Evolutionary conservation across 805 yeast species (phyloP).

Genomic region (Yueomyces sp.): DNA sequence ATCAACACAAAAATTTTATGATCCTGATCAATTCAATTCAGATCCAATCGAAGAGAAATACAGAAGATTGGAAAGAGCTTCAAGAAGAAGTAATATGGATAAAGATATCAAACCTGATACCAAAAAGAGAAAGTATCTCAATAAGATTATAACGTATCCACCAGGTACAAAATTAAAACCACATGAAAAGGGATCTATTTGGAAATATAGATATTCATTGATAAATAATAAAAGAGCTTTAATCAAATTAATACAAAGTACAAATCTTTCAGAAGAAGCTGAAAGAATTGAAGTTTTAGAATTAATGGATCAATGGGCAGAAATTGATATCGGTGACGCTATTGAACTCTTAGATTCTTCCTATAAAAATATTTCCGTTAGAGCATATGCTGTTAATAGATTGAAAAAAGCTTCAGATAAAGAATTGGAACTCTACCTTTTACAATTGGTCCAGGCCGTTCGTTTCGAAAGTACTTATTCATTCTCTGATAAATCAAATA

Average conservation of each 20-base stretch:
- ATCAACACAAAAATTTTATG: constrained; percentile 35
- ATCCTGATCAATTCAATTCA: constrained; percentile 51
- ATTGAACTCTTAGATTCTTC: constrained; percentile 73
- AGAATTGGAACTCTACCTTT: constrained; percentile 66
- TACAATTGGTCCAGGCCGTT: constrained; percentile 86
- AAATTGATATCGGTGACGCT: constrained; percentile 73
- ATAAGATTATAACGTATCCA: constrained; percentile 57
- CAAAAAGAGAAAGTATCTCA: constrained; percentile 60
- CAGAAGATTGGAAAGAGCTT: constrained; percentile 71
- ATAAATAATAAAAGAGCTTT: constrained; percentile 54
- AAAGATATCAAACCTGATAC: constrained; percentile 83
- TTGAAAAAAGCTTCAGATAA: constrained; percentile 64
- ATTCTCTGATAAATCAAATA: constrained; percentile 17
- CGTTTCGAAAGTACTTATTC: constrained; percentile 47
- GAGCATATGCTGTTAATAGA: constrained; percentile 82
- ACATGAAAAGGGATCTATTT: constrained; percentile 72
- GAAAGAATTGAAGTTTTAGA: constrained; percentile 74
- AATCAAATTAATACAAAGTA: constrained; percentile 74
- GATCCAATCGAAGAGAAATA: constrained; percentile 87
- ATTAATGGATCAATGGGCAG: constrained; percentile 55
- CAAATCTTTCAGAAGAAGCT: constrained; percentile 74
- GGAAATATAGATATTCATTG: constrained; percentile 82
- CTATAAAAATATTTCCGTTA: constrained; percentile 57
- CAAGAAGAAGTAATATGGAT: constrained; percentile 64
- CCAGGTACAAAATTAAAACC: constrained; percentile 73